Evolutionary conservation across 176 grass and related monocot species (phyloP), one percentile per base, ranked within the genome.

Genomic region (Bothriochloa decipiens): DNA sequence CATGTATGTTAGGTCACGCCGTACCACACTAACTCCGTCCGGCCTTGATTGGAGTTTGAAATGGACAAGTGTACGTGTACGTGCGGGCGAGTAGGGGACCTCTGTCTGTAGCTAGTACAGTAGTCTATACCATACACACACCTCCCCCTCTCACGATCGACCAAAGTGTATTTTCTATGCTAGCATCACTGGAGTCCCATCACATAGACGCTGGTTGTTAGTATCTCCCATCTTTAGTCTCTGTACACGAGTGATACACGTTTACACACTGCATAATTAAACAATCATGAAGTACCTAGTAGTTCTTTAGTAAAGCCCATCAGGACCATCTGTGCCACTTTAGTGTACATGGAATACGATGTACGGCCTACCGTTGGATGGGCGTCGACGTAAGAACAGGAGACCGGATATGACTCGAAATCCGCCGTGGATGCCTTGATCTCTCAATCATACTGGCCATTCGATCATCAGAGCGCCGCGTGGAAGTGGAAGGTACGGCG

Each of bases 361-460:
- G 83, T 77, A 82, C 65, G 45, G 78, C 65, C 88, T 76, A 89
- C 83, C 83, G 20, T 3, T 36, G 40, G 11, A 17, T 26, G 32
- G 18, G 61, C 40, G 37, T 5, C 58, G 66, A 66, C 67, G 52
- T 22, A 14, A 23, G 27, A 66, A 42, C 40, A 27, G 6, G 15
- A 33, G 23, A 49, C 13, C 14, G 13, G 62, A 77, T 76, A 52
- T 18, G 46, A 55, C 64, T 23, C 47, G 73, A 32, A 23, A 66
- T 9, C 27, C 41, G 26, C 1, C 58, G 5, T 22, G 2, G 28
- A 40, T 6, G 47, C 33, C 1, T 75, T 23, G 27, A 52, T n/a
- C n/a, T 76, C 41, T 33, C 67, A 37, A 41, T 42, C 72, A 49
- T 64, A 16, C 65, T 0, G 86, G 46, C 65, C 27, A 50, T 18